A percentile compares a stretch with the other conserved stretches of the same genome.
Evolutionary conservation across 1,284 basidiomycete genomes (phyloP).

Genomic region (Heterobasidion parviporum): DNA sequence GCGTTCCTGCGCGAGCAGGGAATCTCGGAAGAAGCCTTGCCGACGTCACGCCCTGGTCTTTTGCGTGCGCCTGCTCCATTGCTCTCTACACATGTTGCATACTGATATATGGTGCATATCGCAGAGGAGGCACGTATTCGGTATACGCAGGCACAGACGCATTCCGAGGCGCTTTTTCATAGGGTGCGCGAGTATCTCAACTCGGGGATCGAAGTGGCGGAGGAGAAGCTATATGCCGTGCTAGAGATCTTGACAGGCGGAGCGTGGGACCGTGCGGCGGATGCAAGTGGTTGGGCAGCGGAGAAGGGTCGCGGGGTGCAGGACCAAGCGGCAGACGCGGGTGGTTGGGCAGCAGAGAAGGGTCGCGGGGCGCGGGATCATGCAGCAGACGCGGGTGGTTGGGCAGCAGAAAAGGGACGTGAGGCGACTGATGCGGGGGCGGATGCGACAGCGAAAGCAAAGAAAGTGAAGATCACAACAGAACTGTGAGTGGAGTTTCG

Average conservation of each 20-base stretch:
- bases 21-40: conserved; percentile 58
- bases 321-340: conserved; percentile 24
- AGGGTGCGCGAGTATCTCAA: conserved; percentile 56
- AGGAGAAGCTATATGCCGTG: conserved; percentile 52
- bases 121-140: conserved; percentile 73
- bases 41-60: conserved; percentile 57
- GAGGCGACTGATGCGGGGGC: no score
- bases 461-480: not conserved
- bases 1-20: conserved; percentile 74
- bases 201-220: conserved; percentile 54
- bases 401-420: conserved; percentile 7
- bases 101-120: not conserved
- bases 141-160: conserved; percentile 57
- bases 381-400: conserved; percentile 25
- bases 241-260: conserved; percentile 37
- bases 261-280: conserved; percentile 21
- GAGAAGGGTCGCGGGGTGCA: conserved; percentile 4
- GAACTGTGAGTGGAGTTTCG: not conserved
- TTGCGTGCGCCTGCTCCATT: conserved; percentile 40
- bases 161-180: conserved; percentile 48
- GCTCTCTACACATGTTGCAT: not conserved
- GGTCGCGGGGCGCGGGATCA: conserved; percentile 21
- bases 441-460: not conserved
- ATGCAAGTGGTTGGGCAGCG: conserved; percentile 21
- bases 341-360: conserved; percentile 14